Evolutionary conservation across 139 green algal species (phyloP).

Genomic region (Penium margaritaceum): DNA sequence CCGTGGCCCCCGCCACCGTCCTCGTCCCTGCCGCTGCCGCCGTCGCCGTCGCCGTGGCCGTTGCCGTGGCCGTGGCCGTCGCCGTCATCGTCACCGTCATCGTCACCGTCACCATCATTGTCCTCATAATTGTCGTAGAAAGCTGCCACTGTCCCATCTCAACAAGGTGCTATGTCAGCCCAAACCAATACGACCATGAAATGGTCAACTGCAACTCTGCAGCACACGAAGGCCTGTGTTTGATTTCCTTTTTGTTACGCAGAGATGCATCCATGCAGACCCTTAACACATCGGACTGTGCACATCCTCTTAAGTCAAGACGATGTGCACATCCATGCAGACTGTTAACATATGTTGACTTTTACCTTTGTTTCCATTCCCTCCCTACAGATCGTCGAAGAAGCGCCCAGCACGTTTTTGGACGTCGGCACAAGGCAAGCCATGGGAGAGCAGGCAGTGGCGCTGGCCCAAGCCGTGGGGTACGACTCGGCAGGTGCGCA

Average conservation of each 20-base stretch:
- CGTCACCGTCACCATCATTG: too few relatives aligned
- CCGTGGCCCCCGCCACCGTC: background rate
- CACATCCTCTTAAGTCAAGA: too few relatives aligned
- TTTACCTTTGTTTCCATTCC: background rate
- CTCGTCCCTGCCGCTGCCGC: background rate
- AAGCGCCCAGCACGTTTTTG: conserved; percentile 51
- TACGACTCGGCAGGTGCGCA: conserved; percentile 50
- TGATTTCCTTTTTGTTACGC: too few relatives aligned
- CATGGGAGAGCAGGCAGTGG: conserved; percentile 60
- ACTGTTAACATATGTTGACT: too few relatives aligned
- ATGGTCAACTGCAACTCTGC: background rate
- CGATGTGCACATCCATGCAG: too few relatives aligned
- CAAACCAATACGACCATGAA: background rate
- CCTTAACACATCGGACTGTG: too few relatives aligned
- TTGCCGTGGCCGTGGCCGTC: background rate
- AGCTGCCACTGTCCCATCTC: background rate
- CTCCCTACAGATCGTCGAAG: conserved; percentile 52
- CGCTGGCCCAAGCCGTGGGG: conserved; percentile 55
- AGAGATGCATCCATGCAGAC: too few relatives aligned
- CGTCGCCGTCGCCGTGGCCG: background rate
- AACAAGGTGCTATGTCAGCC: background rate
- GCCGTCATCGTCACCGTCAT: background rate
- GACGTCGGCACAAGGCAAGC: conserved; percentile 38
- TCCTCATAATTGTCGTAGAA: background rate
- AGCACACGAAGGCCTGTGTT: background rate